Conservation (phyloP, 1,284 basidiomycete genomes). For the Pulchroboletus neoregius region DNA sequence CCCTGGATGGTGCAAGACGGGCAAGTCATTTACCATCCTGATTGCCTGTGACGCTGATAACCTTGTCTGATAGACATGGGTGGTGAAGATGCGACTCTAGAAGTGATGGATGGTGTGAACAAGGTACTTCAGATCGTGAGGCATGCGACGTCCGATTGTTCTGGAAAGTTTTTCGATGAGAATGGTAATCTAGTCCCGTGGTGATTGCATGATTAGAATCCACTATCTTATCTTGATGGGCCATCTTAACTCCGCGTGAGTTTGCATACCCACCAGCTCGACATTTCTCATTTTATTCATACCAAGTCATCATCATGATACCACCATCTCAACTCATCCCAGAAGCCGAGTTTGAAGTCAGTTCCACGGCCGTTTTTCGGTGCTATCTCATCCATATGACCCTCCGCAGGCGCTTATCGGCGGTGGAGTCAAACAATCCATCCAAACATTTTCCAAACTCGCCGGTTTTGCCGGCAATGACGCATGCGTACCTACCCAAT, state of each 20-base stretch:
- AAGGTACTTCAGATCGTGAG: slow-evolving; percentile 5
- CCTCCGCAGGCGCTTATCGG: slow-evolving; percentile 15
- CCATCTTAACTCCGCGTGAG: slow-evolving; percentile 4
- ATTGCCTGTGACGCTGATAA: not conserved
- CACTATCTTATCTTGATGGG: slow-evolving; percentile 6
- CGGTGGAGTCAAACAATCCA: slow-evolving; percentile 11
- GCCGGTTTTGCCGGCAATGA: slow-evolving; percentile 12
- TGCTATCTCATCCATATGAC: not conserved
- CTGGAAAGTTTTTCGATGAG: slow-evolving; percentile 5
- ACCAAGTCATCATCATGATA: not conserved
- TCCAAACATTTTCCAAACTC: slow-evolving; percentile 17
- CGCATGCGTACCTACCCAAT: slow-evolving; percentile 21
- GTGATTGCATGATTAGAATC: not conserved
- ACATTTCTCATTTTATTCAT: not conserved
- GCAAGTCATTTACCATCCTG: not conserved
- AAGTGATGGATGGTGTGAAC: not conserved
- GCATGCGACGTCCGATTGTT: slow-evolving; percentile 8
- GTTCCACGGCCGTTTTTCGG: not conserved
- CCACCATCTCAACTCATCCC: not conserved
- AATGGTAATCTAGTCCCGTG: slow-evolving; percentile 1
- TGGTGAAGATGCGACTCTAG: not conserved
- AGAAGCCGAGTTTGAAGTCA: slow-evolving; percentile 20
- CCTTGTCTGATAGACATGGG: not conserved
- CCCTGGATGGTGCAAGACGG: slow-evolving; percentile 5
- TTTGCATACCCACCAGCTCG: not conserved